Evolutionary conservation across 805 yeast species (phyloP).

Genomic region (Candida suzukii): DNA sequence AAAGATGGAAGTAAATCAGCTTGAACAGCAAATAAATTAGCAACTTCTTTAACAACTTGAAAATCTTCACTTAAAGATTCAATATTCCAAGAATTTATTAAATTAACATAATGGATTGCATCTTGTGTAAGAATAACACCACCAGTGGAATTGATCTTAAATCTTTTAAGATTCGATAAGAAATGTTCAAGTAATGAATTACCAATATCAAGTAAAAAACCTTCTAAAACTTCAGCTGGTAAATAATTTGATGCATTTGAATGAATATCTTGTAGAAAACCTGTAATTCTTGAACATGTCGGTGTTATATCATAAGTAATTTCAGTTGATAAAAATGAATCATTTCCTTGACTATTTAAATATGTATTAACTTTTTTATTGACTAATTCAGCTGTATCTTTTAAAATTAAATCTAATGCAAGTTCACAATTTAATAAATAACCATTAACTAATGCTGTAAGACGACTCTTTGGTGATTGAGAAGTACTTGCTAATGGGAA

Average conservation of each 20-base stretch:
- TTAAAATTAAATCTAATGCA: conserved; percentile 56
- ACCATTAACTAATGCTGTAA: conserved; percentile 55
- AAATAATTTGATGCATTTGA: conserved; percentile 7
- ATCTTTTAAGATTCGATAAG: conserved; percentile 67
- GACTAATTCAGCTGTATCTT: conserved; percentile 49
- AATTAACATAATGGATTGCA: conserved; percentile 64
- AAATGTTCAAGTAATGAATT: conserved; percentile 48
- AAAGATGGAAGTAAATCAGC: conserved; percentile 72
- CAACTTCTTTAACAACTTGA: conserved; percentile 70
- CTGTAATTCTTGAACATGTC: conserved; percentile 59
- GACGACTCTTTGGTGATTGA: conserved; percentile 49
- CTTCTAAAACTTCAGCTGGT: conserved; percentile 36
- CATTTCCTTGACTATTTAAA: conserved; percentile 64
- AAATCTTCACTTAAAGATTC: conserved; percentile 55
- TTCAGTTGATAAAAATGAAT: conserved; percentile 42
- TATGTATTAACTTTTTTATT: conserved; percentile 42
- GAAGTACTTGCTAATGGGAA: conserved; percentile 64
- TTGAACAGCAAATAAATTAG: conserved; percentile 79
- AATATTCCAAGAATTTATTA: conserved; percentile 49
- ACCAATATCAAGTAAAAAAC: conserved; percentile 45
- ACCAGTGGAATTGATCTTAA: conserved; percentile 72
- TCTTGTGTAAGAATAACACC: conserved; percentile 80
- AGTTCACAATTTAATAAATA: conserved; percentile 56
- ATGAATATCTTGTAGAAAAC: conserved; percentile 24
- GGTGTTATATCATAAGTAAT: conserved; percentile 48